Base-by-base conservation (phyloP, 1,284 basidiomycete genomes). In the Naganishia albida region DNA sequence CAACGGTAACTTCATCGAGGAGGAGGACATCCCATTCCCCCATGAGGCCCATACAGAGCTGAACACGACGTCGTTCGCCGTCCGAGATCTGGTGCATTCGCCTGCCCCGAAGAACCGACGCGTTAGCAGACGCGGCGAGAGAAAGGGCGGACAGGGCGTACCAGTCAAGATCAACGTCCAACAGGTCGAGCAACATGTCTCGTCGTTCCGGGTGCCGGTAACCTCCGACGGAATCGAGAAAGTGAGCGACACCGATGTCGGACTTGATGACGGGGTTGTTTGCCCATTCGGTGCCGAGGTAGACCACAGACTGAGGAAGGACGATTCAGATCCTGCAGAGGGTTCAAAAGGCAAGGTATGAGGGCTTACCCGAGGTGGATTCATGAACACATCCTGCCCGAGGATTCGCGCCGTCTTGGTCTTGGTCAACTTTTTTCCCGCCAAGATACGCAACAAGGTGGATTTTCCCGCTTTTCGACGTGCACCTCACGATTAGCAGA, bases 21-120 rank as follows among this genome's bases (percentile, higher is more conserved):
- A 99, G 82, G 4, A 99, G 81, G 23, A 99, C 85, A 71, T 96
- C 88, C 93, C 93, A 99, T 40, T 91, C 88, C 26, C 85, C 85
- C 96, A 99, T 99, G 26, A 99, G 83, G 2, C 96, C 96, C 85
- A 97, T 95, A 70, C 91, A 92, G 26, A 99, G 86, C 78, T 99
- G 96, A 3, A 99, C 93, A 1, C 91, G 81, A 34, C 96, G 84
- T 40, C 95, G 84, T 80, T 99, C 96, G 49, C 96, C 96, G 75
- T 99, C 96, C 18, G 91, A 94, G 70, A 99, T 95, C 65, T 74
- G 74, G 73, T 83, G 81, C 81, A 82, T 82, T 68, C 77, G 81
- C 80, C 76, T 78, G 34, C 7, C 7, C 4, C 34, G 34, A 10
- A 10, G 6, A 34, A 34, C 4, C 48, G 51, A 59, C 26, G 34